Conservation (phyloP, 1,284 basidiomycete species). For the Naganishia cerealis region DNA sequence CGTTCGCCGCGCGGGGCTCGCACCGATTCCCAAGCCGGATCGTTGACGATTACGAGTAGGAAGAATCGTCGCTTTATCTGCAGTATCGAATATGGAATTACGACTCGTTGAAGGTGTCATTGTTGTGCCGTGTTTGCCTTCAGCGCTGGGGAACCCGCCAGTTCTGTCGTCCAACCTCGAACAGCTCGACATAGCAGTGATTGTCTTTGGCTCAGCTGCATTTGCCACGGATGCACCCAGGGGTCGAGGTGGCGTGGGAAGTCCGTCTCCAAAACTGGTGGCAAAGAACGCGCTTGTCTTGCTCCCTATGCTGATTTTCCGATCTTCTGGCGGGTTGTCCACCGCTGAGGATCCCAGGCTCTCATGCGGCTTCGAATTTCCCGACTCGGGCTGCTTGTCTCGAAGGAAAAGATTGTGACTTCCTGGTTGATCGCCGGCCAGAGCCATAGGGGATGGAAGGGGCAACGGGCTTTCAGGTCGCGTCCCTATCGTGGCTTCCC, state of each 20-base stretch:
- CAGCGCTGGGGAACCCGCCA: constrained; percentile 17
- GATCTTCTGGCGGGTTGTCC: background rate
- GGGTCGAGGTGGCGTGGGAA: constrained; percentile 33
- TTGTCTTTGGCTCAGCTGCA: constrained; percentile 5
- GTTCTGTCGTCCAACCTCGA: constrained; percentile 3
- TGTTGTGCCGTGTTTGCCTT: constrained; percentile 28
- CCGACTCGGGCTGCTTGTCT: too few species aligned
- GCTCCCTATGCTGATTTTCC: constrained; percentile 1
- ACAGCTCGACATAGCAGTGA: constrained; percentile 32
- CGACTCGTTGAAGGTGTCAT: constrained; percentile 18
- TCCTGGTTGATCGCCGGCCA: constrained; percentile 8
- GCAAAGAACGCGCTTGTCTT: constrained; percentile 34
- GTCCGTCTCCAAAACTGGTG: constrained; percentile 28
- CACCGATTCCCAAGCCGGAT: constrained; percentile 16
- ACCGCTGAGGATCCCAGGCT: background rate
- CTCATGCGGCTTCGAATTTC: background rate
- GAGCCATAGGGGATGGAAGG: constrained; percentile 20
- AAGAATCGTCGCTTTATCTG: background rate
- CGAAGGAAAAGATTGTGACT: constrained; percentile 12
- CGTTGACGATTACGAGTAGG: constrained; percentile 24
- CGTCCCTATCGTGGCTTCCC: constrained; percentile 1
- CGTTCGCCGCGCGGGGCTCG: constrained; percentile 16
- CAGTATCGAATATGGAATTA: constrained; percentile 8
- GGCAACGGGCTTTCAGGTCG: constrained; percentile 19
- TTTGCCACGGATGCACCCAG: constrained; percentile 5